A percentile compares a stretch with the other conserved stretches of the same genome.
These are phyloP conservation scores for Chenopodium album DNA, from an alignment of 148 eudicot genomes.

Conservation along the genomic window DNA sequence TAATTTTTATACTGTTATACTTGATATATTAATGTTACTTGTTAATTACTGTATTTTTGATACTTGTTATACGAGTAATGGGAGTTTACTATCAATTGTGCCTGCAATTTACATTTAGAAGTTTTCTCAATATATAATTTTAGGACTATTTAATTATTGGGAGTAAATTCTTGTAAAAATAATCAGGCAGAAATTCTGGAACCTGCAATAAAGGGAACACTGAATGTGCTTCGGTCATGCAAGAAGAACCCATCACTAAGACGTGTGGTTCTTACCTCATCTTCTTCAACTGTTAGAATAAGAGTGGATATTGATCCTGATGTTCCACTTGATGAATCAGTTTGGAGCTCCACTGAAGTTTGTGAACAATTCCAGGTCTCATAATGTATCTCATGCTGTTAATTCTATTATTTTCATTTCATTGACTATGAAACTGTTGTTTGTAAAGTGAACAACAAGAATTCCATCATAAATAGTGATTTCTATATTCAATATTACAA, in stretches of 20 bases:
- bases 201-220: conserved; percentile 88
- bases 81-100: neutral
- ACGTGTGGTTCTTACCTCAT: conserved; percentile 89
- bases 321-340: conserved; percentile 68
- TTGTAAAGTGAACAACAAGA: neutral
- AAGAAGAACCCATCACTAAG: conserved; percentile 68
- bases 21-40: neutral
- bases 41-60: neutral
- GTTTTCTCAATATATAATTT: neutral
- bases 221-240: conserved; percentile 86
- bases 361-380: conserved; percentile 63
- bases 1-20: neutral
- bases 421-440: neutral
- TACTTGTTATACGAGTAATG: neutral
- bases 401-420: neutral
- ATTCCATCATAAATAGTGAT: neutral
- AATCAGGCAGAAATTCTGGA: conserved; percentile 65
- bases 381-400: neutral
- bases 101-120: neutral
- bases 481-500: too few relatives aligned
- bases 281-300: conserved; percentile 76
- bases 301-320: conserved; percentile 53
- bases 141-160: neutral
- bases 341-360: conserved; percentile 79
- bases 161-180: neutral